These are phyloP conservation scores for Paxillus involutus DNA, from an alignment of 768 basidiomycete species.

Conservation along the genomic window DNA sequence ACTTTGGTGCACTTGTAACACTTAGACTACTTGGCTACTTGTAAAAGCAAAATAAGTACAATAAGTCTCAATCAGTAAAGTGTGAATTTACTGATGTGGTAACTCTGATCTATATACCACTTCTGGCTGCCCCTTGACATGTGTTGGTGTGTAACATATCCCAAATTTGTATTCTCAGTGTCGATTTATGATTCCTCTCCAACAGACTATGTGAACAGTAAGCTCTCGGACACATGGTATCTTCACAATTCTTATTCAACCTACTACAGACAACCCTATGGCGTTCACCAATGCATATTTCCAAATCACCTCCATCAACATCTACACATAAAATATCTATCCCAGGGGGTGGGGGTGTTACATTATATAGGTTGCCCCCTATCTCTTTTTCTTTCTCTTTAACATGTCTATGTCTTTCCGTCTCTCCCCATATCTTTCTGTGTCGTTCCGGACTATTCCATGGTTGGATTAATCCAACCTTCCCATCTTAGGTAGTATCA, in stretches of 20 bases:
- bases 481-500: too few relatives aligned
- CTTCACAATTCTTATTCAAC: not conserved
- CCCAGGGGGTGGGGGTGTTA: too few relatives aligned
- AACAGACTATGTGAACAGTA: constrained; percentile 11
- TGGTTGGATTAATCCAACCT: too few relatives aligned
- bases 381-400: too few relatives aligned
- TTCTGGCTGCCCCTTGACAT: constrained; percentile 20
- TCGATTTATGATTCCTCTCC: not conserved
- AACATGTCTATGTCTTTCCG: too few relatives aligned
- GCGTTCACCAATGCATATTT: constrained; percentile 40
- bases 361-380: too few relatives aligned
- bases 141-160: constrained; percentile 7
- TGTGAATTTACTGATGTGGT: not conserved
- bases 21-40: too few relatives aligned
- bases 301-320: constrained; percentile 33
- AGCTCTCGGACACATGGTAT: not conserved
- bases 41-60: too few relatives aligned
- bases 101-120: constrained; percentile 9
- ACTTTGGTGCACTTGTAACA: too few relatives aligned
- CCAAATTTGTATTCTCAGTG: not conserved
- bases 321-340: constrained; percentile 23
- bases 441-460: too few relatives aligned
- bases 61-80: too few relatives aligned
- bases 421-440: too few relatives aligned
- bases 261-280: constrained; percentile 26